phyloP scores from a whole-genome alignment of 1,284 basidiomycete species.

The Pascua guehoae region DNA sequence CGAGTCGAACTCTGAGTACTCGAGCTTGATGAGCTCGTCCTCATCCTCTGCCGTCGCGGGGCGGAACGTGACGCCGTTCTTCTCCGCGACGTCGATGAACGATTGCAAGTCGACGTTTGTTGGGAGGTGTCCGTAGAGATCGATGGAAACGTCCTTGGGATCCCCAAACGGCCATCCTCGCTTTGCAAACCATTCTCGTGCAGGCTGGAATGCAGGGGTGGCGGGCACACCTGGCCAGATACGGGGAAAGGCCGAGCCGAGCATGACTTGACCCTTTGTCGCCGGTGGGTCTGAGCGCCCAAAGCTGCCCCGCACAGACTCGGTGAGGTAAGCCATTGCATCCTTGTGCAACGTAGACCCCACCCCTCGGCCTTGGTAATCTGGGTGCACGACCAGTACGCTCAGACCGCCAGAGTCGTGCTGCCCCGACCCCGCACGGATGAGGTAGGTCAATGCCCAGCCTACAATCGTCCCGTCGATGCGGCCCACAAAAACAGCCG shows the following conservation, averaged over 20 bases:
- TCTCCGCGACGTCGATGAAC: constrained; percentile 8
- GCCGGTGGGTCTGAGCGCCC: constrained; percentile 4
- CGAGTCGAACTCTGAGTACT: constrained; percentile 21
- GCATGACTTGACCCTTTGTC: constrained; percentile 12
- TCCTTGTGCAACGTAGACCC: constrained; percentile 19
- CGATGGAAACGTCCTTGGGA: constrained; percentile 2
- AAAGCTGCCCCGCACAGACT: constrained; percentile 6
- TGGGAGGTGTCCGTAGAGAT: constrained; percentile 11
- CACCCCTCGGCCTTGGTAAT: constrained; percentile 11
- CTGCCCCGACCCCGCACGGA: constrained; percentile 10
- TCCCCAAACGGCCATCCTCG: constrained; percentile 15
- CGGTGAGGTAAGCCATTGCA: constrained; percentile 11
- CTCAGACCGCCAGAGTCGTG: constrained; percentile 19
- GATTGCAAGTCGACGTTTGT: constrained; percentile 4
- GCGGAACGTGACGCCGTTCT: constrained; percentile 17
- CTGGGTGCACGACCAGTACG: constrained; percentile 15
- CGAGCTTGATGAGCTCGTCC: constrained; percentile 12
- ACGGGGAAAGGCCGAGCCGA: constrained; percentile 27
- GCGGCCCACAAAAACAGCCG: constrained; percentile 12
- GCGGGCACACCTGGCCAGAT: constrained; percentile 28
- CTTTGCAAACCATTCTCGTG: constrained; percentile 12
- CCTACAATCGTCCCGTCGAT: constrained; percentile 1
- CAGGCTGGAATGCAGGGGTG: constrained; percentile 8
- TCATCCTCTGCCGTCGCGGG: constrained; percentile 8
- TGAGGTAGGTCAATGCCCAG: constrained; percentile 20